Base-by-base conservation (phyloP, 495 filamentous ascomycete genomes). In the Cercophora scortea region DNA sequence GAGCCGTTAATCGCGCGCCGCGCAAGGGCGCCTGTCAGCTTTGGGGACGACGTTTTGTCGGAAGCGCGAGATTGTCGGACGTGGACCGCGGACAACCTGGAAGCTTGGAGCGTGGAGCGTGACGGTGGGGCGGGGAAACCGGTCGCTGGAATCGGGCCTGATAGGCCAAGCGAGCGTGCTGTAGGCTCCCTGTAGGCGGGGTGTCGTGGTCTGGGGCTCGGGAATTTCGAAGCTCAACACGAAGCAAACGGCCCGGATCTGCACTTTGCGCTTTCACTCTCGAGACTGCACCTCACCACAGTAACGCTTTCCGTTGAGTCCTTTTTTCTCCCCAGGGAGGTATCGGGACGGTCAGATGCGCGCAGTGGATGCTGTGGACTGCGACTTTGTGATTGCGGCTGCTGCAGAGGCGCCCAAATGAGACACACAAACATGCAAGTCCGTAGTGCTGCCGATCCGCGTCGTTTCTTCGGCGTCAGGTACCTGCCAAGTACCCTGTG, bases 21-120 rank as follows among this genome's bases (percentile, higher is more conserved):
- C 33, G 50, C 25, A 25, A 25, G 38, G 61, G 55, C 55, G 56
- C 58, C 56, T 46, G 49, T 16, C 9, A 46, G 39, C 52, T 49
- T 56, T 55, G 54, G 40, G 50, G 52, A 51, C 51, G 63, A 55
- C 63, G 63, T 64, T 54, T 58, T 61, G 59, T 41, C 59, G 61
- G 57, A 5, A 25, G 25, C 25, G 25, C 25, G 25, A 25, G 25
- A 25, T 25, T 25, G 25, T 25, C 25, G 25, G 25, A 25, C 25
- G 25, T 25, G 25, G n/a, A n/a, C n/a, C n/a, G n/a, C n/a, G n/a
- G n/a, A n/a, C n/a, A n/a, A n/a, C n/a, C n/a, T n/a, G n/a, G n/a
- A n/a, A n/a, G n/a, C 47, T 62, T 18, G 42, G 39, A 49, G 17
- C 43, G n/a, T 40, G 19, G 11, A 12, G 13, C 17, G 17, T 8